Conservation (phyloP, 768 basidiomycete species). For the Obba rivulosa region DNA sequence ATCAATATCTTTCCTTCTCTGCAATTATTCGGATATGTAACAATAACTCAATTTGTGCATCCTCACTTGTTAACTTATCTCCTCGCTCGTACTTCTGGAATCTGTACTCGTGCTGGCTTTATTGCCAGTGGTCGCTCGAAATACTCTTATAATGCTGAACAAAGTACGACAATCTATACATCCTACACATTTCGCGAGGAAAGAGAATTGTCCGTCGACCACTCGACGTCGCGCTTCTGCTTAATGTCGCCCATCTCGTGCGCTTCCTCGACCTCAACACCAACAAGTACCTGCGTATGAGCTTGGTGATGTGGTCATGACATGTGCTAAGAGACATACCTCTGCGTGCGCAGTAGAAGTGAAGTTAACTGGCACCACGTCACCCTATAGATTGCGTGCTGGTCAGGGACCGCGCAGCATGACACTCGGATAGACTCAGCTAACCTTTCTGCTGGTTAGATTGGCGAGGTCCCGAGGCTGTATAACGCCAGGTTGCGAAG, state of each 20-base stretch:
- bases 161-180: too few relatives aligned
- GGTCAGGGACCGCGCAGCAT: background rate
- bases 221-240: too few relatives aligned
- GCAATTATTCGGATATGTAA: too few relatives aligned
- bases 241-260: conserved; percentile 19
- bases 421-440: background rate
- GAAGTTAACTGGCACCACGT: background rate
- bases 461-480: background rate
- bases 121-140: too few relatives aligned
- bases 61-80: too few relatives aligned
- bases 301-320: background rate
- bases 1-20: too few relatives aligned
- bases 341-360: background rate
- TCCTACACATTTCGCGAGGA: too few relatives aligned
- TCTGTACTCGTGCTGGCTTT: too few relatives aligned
- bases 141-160: too few relatives aligned
- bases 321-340: background rate
- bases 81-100: too few relatives aligned
- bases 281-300: conserved; percentile 14
- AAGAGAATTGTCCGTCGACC: too few relatives aligned
- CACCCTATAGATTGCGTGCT: background rate
- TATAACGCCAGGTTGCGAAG: background rate
- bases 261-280: conserved; percentile 16
- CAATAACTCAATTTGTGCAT: too few relatives aligned
- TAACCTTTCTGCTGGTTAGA: background rate